Percentiles rank a stretch among this genome's conserved stretches.
Evolutionary conservation across 2,329 filamentous ascomycete species (phyloP).

Genomic region (Trichoderma asperellum): DNA sequence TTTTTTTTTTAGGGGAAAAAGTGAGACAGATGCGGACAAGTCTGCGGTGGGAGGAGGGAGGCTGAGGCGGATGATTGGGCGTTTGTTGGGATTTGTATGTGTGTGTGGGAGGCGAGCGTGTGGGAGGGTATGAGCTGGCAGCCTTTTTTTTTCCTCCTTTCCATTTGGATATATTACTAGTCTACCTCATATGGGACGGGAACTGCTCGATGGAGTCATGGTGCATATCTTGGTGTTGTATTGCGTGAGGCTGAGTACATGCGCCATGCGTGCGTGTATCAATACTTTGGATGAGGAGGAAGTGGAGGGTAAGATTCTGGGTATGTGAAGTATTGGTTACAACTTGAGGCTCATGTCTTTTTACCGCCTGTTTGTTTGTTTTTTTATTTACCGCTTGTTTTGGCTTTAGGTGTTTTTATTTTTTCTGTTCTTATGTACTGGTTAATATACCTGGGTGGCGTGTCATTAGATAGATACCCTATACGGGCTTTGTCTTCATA

Average conservation of each 20-base stretch:
- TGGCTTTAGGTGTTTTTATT: background rate
- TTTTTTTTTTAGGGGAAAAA: background rate
- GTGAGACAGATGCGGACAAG: background rate
- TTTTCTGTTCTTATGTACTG: background rate
- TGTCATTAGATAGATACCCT: background rate
- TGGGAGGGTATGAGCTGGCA: conserved; percentile 2
- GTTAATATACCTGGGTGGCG: background rate
- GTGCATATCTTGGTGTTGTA: background rate
- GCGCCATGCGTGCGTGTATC: background rate
- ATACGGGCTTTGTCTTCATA: background rate
- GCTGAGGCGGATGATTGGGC: background rate
- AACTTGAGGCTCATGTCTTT: background rate
- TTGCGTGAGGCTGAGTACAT: background rate
- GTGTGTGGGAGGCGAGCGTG: background rate
- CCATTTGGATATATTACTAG: background rate
- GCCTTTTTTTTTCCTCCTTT: background rate
- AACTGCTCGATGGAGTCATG: background rate
- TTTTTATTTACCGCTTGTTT: background rate
- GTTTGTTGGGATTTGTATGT: background rate
- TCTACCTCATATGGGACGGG: background rate
- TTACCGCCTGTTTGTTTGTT: background rate
- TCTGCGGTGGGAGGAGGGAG: background rate
- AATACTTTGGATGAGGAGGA: background rate
- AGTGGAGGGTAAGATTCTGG: background rate
- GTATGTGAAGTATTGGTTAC: background rate